Evolutionary conservation across 805 yeast genomes (phyloP).

Genomic region (Vanderwaltozyma verrucispora): DNA sequence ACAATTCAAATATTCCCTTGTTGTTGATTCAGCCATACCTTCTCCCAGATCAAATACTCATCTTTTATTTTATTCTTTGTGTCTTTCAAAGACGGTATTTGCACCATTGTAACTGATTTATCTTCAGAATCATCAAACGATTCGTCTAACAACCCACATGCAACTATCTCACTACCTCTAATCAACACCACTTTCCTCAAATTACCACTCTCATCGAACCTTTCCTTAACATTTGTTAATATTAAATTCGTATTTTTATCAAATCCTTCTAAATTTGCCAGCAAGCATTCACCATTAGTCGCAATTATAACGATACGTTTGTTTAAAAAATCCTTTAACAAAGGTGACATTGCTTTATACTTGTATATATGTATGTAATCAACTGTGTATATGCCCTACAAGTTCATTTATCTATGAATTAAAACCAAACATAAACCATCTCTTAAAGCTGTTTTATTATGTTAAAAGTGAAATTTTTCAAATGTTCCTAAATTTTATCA

Average conservation of each 20-base stretch:
- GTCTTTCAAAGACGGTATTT: constrained; percentile 16
- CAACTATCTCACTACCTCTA: constrained; percentile 27
- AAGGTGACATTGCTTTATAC: constrained; percentile 26
- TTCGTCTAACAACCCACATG: constrained; percentile 20
- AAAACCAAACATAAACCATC: no score
- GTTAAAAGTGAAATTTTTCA: no score
- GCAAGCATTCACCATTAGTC: constrained; percentile 43
- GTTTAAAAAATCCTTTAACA: constrained; percentile 24
- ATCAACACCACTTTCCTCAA: constrained; percentile 12
- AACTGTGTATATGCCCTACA: no score
- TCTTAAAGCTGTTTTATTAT: no score
- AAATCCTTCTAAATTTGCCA: constrained; percentile 45
- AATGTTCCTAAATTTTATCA: no score
- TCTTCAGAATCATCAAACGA: neutral
- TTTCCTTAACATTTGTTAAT: constrained; percentile 40
- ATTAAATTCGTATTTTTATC: constrained; percentile 57
- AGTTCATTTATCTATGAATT: no score
- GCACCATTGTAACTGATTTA: neutral
- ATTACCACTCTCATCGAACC: constrained; percentile 30
- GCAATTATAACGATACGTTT: constrained; percentile 47
- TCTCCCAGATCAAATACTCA: constrained; percentile 24
- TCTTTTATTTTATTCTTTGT: constrained; percentile 17
- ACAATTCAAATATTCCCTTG: no score
- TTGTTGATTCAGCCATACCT: constrained; percentile 7
- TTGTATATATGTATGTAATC: no score